These are phyloP conservation scores for Penicillium capsulatum DNA, from an alignment of 2,329 filamentous ascomycete species.

Conservation along the genomic window DNA sequence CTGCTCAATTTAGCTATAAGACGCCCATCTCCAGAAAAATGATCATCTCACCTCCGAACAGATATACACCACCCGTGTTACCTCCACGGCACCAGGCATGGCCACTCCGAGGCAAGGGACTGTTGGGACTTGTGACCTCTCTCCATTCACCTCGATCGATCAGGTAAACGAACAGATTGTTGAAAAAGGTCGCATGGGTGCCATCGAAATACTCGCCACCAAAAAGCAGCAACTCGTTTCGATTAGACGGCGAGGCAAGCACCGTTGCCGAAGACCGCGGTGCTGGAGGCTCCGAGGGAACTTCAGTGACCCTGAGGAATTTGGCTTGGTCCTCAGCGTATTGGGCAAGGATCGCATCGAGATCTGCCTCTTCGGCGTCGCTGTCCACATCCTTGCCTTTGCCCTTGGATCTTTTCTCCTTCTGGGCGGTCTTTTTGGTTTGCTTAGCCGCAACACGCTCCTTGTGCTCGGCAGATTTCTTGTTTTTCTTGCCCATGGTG, in stretches of 20 bases:
- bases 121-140: constrained; percentile 83
- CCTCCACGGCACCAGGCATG: constrained; percentile 92
- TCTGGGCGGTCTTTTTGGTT: constrained; percentile 70
- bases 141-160: constrained; percentile 87
- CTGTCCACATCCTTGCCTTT: constrained; percentile 68
- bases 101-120: constrained; percentile 81
- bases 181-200: constrained; percentile 68
- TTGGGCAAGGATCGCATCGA: constrained; percentile 88
- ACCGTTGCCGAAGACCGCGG: constrained; percentile 76
- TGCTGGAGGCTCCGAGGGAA: constrained; percentile 65
- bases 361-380: constrained; percentile 86
- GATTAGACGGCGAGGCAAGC: constrained; percentile 78
- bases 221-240: constrained; percentile 84
- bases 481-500: constrained; percentile 53
- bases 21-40: not conserved
- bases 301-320: constrained; percentile 90
- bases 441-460: constrained; percentile 66
- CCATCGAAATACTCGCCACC: constrained; percentile 97
- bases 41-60: constrained; percentile 67
- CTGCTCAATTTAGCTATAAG: constrained; percentile 21
- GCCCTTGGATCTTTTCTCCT: constrained; percentile 75
- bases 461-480: constrained; percentile 55
- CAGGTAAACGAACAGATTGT: constrained; percentile 65
- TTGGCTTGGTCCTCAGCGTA: constrained; percentile 90
- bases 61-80: constrained; percentile 78